Conservation (phyloP, 441 rosid species). For the Hypseocharis bilobata region DNA sequence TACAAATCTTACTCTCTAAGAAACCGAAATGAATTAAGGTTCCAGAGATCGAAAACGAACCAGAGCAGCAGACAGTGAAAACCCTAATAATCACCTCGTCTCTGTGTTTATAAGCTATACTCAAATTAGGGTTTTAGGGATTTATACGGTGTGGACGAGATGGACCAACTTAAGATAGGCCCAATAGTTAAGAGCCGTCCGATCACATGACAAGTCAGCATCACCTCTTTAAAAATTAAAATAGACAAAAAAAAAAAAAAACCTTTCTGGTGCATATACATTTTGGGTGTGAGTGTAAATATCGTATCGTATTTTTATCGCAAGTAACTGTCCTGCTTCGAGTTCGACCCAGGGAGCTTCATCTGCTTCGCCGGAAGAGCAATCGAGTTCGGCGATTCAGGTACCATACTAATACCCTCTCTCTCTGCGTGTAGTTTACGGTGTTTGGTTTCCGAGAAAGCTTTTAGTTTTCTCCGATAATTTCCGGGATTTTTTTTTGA, state of each 20-base stretch:
- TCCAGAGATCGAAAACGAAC: neutral
- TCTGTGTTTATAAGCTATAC: neutral
- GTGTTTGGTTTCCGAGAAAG: neutral
- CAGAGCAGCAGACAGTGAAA: neutral
- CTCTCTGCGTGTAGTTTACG: neutral
- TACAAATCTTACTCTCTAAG: neutral
- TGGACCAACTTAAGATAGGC: neutral
- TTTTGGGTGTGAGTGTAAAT: neutral
- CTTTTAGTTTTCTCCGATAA: neutral
- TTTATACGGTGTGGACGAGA: neutral
- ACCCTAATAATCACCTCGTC: neutral
- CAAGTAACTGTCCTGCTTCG: neutral
- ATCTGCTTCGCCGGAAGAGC: neutral
- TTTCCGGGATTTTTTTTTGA: neutral
- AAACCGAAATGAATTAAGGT: neutral
- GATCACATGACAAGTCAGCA: slow-evolving; percentile 1
- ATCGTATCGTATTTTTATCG: neutral
- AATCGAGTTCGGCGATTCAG: neutral
- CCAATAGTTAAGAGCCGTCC: neutral
- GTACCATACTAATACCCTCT: too few species aligned
- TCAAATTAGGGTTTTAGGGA: neutral
- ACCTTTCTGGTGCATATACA: neutral
- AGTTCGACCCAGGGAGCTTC: neutral
- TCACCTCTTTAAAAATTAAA: neutral
- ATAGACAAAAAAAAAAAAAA: too few species aligned